phyloP scores from a whole-genome alignment of 257 asterid species.

The Solanum tacnaense region DNA sequence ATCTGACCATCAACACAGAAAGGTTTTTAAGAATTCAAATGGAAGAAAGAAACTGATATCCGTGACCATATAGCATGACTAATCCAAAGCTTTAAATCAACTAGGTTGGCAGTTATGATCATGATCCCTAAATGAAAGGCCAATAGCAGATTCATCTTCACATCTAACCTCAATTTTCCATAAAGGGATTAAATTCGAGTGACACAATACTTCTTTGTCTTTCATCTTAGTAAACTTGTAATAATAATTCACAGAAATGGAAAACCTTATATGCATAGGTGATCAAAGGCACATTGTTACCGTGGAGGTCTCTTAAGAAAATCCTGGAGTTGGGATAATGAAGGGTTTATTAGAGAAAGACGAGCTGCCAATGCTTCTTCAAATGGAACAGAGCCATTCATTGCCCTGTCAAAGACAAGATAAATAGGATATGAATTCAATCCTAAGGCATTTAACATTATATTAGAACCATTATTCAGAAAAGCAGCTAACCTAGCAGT shows the following conservation, averaged over 20 bases:
- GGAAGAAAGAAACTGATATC: not conserved
- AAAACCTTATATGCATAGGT: not conserved
- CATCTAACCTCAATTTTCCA: not conserved
- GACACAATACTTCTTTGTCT: not conserved
- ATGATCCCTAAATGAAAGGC: not conserved
- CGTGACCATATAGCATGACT: not conserved
- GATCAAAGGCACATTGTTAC: conserved; percentile 18
- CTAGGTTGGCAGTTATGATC: not conserved
- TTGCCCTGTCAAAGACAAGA: conserved; percentile 53
- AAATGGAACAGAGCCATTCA: conserved; percentile 92
- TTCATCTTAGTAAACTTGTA: not conserved
- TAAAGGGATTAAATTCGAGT: not conserved
- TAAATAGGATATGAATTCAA: not conserved
- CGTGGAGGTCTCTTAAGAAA: conserved; percentile 77
- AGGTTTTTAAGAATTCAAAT: not conserved
- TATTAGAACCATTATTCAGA: not conserved
- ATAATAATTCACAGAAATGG: not conserved
- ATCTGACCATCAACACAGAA: not conserved
- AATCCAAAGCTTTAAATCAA: not conserved
- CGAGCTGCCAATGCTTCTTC: conserved; percentile 95
- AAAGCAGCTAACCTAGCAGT: conserved; percentile 50
- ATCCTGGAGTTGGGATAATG: conserved; percentile 61
- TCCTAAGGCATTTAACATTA: not conserved
- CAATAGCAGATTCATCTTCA: not conserved
- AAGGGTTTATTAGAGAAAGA: conserved; percentile 68